These are phyloP conservation scores for Nicotiana otophora DNA, from an alignment of 257 asterid species.

Conservation along the genomic window DNA sequence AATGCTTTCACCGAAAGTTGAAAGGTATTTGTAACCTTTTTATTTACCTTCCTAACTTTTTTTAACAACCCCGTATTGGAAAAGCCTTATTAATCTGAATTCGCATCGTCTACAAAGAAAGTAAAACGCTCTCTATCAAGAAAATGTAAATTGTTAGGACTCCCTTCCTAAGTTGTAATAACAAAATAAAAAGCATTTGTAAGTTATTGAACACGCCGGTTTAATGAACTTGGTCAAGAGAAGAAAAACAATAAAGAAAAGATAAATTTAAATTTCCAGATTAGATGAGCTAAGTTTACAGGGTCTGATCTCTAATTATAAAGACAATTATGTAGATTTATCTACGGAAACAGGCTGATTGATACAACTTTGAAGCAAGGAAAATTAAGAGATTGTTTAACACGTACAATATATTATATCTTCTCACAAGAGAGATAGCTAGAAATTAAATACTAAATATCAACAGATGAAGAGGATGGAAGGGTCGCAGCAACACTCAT, in stretches of 20 bases:
- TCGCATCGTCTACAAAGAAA: no score
- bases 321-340: no score
- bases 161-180: background rate
- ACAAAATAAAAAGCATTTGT: background rate
- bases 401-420: background rate
- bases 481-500: slow-evolving; percentile 84
- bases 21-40: background rate
- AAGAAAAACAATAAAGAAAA: no score
- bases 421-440: background rate
- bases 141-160: no score
- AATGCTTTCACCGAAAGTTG: background rate
- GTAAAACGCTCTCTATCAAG: no score
- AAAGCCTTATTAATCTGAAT: background rate
- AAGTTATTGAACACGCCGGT: background rate
- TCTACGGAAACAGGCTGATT: background rate
- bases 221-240: background rate
- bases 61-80: no score
- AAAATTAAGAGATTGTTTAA: background rate
- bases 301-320: background rate
- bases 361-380: background rate
- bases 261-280: background rate
- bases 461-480: slow-evolving; percentile 55
- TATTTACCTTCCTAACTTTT: background rate
- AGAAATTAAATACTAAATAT: background rate
- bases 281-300: background rate